These are phyloP conservation scores for Westerdykella sp. DNA, from an alignment of 2,329 filamentous ascomycete genomes.

Conservation along the genomic window DNA sequence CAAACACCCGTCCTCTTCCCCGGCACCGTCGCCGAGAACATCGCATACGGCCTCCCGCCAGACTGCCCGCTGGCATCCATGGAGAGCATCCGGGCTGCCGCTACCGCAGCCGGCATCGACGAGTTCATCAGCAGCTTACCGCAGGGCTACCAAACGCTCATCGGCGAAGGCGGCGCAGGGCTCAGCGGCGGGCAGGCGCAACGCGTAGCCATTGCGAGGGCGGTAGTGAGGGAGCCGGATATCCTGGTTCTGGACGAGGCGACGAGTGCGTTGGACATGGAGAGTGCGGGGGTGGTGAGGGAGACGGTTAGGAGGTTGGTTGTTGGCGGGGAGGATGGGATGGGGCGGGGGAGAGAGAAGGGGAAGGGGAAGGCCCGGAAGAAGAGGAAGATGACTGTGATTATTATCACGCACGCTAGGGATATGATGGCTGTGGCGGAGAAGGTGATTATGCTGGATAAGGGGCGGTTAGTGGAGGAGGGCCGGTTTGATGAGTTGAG, in stretches of 20 bases:
- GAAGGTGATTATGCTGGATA: slow-evolving; percentile 63
- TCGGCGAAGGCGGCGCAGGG: slow-evolving; percentile 69
- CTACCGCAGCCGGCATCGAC: slow-evolving; percentile 60
- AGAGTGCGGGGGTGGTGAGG: slow-evolving; percentile 59
- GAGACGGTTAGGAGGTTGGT: slow-evolving; percentile 55
- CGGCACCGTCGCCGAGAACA: slow-evolving; percentile 69
- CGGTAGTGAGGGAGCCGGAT: slow-evolving; percentile 63
- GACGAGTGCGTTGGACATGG: slow-evolving; percentile 70
- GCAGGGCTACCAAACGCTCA: slow-evolving; percentile 61
- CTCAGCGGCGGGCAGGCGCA: slow-evolving; percentile 81
- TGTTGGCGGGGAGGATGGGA: slow-evolving; percentile 1
- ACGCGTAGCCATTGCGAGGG: slow-evolving; percentile 72
- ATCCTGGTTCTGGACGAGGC: slow-evolving; percentile 82
- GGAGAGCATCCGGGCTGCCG: slow-evolving; percentile 43
- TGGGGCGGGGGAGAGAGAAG: slow-evolving; percentile 8
- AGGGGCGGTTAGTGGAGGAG: slow-evolving; percentile 60
- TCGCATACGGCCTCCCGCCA: slow-evolving; percentile 65
- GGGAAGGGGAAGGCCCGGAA: slow-evolving; percentile 7
- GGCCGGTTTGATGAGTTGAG: slow-evolving; percentile 60
- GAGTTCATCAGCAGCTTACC: slow-evolving; percentile 71
- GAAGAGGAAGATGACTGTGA: slow-evolving; percentile 54
- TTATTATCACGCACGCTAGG: slow-evolving; percentile 73
- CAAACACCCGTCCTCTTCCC: slow-evolving; percentile 74
- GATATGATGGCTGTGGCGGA: slow-evolving; percentile 85
- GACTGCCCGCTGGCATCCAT: slow-evolving; percentile 46